Percentiles rank a stretch among this genome's conserved stretches.
These are phyloP conservation scores for Suillus subaureus DNA, from an alignment of 768 basidiomycete genomes.

Conservation along the genomic window DNA sequence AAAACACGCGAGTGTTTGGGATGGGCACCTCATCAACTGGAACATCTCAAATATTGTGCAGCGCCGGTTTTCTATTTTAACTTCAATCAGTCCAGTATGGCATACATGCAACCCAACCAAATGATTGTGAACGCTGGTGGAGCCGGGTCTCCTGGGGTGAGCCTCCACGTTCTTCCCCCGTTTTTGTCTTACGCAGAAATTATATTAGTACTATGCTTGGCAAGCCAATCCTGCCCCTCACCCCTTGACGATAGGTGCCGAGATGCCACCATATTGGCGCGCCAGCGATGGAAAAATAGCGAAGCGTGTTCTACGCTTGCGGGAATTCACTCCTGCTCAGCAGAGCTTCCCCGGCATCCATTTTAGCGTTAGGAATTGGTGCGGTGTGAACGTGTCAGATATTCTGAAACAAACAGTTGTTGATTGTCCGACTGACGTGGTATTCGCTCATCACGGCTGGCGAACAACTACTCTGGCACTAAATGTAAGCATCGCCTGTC, in stretches of 20 bases:
- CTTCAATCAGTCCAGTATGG: conserved; percentile 1
- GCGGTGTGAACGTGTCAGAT: conserved; percentile 24
- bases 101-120: conserved; percentile 13
- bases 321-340: conserved; percentile 12
- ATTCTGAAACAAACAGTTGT: conserved; percentile 13
- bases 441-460: conserved; percentile 23
- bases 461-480: conserved; percentile 23
- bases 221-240: conserved; percentile 22
- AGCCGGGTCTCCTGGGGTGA: conserved; percentile 14
- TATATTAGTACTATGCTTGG: conserved; percentile 16
- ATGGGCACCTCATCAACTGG: not conserved
- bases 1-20: not conserved
- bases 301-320: conserved; percentile 24
- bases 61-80: not conserved
- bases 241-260: conserved; percentile 13
- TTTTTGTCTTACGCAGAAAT: not conserved
- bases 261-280: conserved; percentile 23
- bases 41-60: not conserved
- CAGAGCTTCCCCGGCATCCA: conserved; percentile 21
- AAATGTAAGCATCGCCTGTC: conserved; percentile 15
- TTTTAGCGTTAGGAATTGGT: conserved; percentile 21
- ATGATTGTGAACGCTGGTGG: conserved; percentile 11
- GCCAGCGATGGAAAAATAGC: conserved; percentile 20
- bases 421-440: conserved; percentile 20
- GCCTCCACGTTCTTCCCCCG: not conserved